Conservation (phyloP, 2,329 filamentous ascomycete genomes). For the Diaporthe velutina region DNA sequence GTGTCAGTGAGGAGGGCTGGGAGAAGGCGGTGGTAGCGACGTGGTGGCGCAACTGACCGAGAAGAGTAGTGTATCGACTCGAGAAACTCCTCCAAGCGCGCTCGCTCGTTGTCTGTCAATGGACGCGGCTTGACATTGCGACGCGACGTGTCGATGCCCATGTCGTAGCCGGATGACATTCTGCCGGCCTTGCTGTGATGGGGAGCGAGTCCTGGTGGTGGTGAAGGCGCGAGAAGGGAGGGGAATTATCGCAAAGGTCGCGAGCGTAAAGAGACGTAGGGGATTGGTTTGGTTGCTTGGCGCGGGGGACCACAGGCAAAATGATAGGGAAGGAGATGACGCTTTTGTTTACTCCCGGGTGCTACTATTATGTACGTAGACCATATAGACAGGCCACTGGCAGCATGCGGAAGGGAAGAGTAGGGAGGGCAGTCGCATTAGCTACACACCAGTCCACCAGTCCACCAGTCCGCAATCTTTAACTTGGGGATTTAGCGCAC, state of each 20-base stretch:
- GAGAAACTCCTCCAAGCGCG: slow-evolving; percentile 89
- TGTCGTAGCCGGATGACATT: slow-evolving; percentile 47
- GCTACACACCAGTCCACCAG: background rate
- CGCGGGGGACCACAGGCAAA: background rate
- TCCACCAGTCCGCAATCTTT: background rate
- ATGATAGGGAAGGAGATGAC: slow-evolving; percentile 23
- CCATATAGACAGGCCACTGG: background rate
- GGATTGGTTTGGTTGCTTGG: slow-evolving; percentile 15
- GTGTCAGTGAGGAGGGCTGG: slow-evolving; percentile 37
- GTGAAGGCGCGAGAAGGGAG: background rate
- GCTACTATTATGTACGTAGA: slow-evolving; percentile 18
- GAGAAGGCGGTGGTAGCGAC: background rate
- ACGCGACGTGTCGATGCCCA: slow-evolving; percentile 83
- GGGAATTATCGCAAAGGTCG: slow-evolving; percentile 9
- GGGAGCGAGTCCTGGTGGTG: slow-evolving; percentile 5
- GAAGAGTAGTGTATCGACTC: slow-evolving; percentile 96
- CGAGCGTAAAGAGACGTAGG: slow-evolving; percentile 3
- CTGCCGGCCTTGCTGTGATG: slow-evolving; percentile 29
- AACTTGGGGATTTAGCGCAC: background rate
- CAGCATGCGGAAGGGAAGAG: background rate
- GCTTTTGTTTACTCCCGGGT: slow-evolving; percentile 28
- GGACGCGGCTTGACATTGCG: slow-evolving; percentile 89
- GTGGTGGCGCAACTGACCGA: slow-evolving; percentile 68
- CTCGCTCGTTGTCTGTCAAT: slow-evolving; percentile 84
- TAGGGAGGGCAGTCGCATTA: background rate